These are phyloP conservation scores for Noccaea bulbosa DNA, from an alignment of 345 rosid genomes.

Conservation along the genomic window DNA sequence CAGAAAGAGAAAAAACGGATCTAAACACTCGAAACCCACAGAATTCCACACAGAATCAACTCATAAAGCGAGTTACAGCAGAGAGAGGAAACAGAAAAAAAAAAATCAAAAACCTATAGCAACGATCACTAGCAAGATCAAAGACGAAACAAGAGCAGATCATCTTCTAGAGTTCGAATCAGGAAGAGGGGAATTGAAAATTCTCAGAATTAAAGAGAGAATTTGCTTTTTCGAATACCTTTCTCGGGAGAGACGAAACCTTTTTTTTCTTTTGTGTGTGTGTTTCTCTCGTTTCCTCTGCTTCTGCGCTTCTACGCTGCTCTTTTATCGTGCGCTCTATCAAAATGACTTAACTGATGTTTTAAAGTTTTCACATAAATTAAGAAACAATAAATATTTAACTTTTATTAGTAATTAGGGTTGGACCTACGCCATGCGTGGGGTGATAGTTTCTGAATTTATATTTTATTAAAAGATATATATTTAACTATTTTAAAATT, in stretches of 20 bases:
- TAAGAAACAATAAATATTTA: too few relatives aligned
- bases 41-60: conserved; percentile 20
- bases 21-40: not conserved
- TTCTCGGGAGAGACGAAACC: conserved; percentile 15
- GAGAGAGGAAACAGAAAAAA: not conserved
- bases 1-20: conserved; percentile 5
- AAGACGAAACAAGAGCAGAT: conserved; percentile 13
- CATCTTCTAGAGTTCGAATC: conserved; percentile 17
- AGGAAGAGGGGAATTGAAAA: conserved; percentile 20
- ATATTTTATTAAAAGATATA: too few relatives aligned
- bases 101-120: not conserved
- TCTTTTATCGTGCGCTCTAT: conserved; percentile 43
- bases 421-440: too few relatives aligned
- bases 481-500: too few relatives aligned
- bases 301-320: conserved; percentile 33
- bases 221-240: not conserved
- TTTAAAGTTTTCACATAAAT: too few relatives aligned
- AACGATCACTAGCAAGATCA: conserved; percentile 33
- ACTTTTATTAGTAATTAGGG: too few relatives aligned
- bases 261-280: not conserved
- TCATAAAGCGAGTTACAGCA: conserved; percentile 2
- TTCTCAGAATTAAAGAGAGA: conserved; percentile 18
- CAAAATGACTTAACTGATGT: conserved; percentile 4
- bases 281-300: conserved; percentile 2
- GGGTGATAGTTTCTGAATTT: too few relatives aligned